phyloP scores from a whole-genome alignment of 75 land plant genomes.

The Adiantum capillusveneris region DNA sequence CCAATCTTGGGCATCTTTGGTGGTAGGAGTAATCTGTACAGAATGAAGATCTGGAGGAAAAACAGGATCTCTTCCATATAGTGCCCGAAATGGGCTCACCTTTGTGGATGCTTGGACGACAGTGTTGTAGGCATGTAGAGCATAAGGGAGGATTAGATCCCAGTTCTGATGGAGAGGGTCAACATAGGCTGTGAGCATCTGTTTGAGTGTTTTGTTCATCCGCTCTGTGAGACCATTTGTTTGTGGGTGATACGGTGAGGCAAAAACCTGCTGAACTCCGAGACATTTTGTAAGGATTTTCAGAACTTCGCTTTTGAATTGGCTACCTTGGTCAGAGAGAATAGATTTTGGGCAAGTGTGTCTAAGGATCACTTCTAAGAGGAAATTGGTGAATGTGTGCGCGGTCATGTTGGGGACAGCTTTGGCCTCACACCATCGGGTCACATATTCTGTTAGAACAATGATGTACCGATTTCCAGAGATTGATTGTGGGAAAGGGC shows the following conservation, averaged over 20 bases:
- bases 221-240: background rate
- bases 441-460: background rate
- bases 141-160: background rate
- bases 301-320: background rate
- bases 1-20: background rate
- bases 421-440: background rate
- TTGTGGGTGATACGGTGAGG: background rate
- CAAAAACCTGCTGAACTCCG: background rate
- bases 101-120: background rate
- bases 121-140: background rate
- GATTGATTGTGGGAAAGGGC: background rate
- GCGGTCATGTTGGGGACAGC: background rate
- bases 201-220: background rate
- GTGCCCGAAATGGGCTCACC: background rate
- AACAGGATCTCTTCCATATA: background rate
- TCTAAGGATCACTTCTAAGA: background rate
- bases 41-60: background rate
- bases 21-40: background rate
- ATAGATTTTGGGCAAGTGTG: background rate
- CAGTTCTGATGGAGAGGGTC: constrained; percentile 1
- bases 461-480: background rate
- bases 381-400: background rate
- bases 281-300: background rate
- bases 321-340: background rate
- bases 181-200: background rate